phyloP scores from a whole-genome alignment of 2,329 filamentous ascomycete genomes.

The Calonectria henricotiae region DNA sequence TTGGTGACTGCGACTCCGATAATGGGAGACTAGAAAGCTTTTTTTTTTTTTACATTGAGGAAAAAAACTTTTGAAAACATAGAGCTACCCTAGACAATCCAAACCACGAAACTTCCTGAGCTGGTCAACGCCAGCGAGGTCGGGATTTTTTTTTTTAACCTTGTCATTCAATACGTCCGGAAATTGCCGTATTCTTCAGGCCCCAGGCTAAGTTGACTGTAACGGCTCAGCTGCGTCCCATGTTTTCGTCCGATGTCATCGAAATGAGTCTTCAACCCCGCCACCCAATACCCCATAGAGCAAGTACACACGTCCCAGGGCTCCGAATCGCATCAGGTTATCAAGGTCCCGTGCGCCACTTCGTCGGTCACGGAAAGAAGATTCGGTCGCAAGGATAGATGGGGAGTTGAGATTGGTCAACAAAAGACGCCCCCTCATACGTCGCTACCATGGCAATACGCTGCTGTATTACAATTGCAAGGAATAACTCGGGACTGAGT shows the following conservation, averaged over 20 bases:
- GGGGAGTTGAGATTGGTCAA: neutral
- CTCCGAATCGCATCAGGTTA: constrained; percentile 27
- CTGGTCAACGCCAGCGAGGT: neutral
- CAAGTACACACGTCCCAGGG: neutral
- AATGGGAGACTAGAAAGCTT: constrained; percentile 34
- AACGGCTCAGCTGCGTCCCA: neutral
- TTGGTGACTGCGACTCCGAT: constrained; percentile 46
- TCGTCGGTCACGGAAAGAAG: neutral
- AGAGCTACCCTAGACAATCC: neutral
- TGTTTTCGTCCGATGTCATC: neutral
- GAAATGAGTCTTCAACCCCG: constrained; percentile 68
- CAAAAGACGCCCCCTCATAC: neutral
- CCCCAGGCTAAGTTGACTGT: neutral
- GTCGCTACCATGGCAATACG: neutral
- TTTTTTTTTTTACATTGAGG: constrained; percentile 9
- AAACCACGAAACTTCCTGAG: neutral
- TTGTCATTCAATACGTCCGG: neutral
- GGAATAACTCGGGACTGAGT: neutral
- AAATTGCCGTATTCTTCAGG: neutral
- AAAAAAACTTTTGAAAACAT: constrained; percentile 2
- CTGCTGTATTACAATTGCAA: neutral
- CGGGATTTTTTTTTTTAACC: neutral
- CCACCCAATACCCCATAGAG: constrained; percentile 81
- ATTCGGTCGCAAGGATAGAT: neutral
- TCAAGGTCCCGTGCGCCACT: constrained; percentile 7